Evolutionary conservation across 192 early-diverging fungal genomes (phyloP), one percentile per base, ranked within the genome.

Genomic region (Coemansia sp.): DNA sequence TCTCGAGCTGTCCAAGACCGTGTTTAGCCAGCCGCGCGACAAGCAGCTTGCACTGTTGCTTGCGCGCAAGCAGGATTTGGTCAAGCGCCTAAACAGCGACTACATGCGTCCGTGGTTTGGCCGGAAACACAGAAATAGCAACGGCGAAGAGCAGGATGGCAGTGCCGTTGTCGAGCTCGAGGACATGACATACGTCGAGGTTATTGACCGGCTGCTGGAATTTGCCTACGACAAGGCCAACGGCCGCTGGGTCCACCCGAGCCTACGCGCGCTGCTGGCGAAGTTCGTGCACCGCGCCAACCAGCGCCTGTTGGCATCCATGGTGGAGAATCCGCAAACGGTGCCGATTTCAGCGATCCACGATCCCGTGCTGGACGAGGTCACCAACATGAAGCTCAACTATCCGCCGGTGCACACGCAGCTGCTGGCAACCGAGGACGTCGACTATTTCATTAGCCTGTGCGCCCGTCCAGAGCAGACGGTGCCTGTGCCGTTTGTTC

Each of bases 31-130:
- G 35, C 91, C 95, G 30, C 78, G 82, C 35, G 94, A 95, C 56
- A 94, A 95, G 83, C 89, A 91, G 50, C 50, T 88, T 20, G 64
- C 80, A 55, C 83, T 85, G 53, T 65, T 98, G 50, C 61, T 85
- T 52, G 81, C 86, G 53, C 91, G 89, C 81, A 89, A 90, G 82
- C 86, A 89, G 36, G 91, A 94, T 67, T 90, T 98, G 24, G 90
- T 95, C 63, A 69, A 85, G 56, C 85, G 89, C 10, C 83, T 98
- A 36, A 94, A 93, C 73, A 84, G 75, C 32, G 93, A 98, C 72
- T 95, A 87, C 81, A 92, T 94, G 82, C 92, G 95, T 78, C 89
- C 91, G 30, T 98, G 95, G 95, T 96, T 98, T 66, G 94, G 90
- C 13, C 23, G 24, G 86, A 67, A 89, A 90, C 42, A 88, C 89